phyloP scores from a whole-genome alignment of 1,139 yeast species.

The Geotrichum carabidarum region DNA sequence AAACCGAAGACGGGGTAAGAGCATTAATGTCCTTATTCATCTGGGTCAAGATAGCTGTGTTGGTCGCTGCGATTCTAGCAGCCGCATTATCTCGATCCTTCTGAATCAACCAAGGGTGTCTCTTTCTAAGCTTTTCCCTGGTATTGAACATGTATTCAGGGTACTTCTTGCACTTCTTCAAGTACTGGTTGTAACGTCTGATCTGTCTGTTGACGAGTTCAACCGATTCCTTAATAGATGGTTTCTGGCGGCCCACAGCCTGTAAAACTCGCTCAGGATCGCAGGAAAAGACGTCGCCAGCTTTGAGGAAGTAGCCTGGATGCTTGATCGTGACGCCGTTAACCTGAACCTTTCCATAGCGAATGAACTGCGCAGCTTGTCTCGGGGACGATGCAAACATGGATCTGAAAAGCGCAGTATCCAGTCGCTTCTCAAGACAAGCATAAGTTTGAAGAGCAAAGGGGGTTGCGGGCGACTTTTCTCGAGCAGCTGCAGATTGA shows the following conservation, averaged over 20 bases:
- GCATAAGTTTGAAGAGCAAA: constrained; percentile 85
- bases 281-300: constrained; percentile 86
- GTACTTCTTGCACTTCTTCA: constrained; percentile 51
- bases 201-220: constrained; percentile 68
- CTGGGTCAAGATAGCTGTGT: constrained; percentile 34
- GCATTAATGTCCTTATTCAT: constrained; percentile 34
- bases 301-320: constrained; percentile 70
- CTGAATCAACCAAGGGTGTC: constrained; percentile 42
- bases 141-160: constrained; percentile 58
- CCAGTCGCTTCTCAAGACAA: constrained; percentile 79
- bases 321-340: constrained; percentile 73
- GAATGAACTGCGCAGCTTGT: constrained; percentile 86
- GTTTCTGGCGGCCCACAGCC: constrained; percentile 83
- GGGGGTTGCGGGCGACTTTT: constrained; percentile 47
- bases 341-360: constrained; percentile 77
- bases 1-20: constrained; percentile 39
- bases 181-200: constrained; percentile 67
- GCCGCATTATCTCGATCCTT: constrained; percentile 26
- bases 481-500: constrained; percentile 26
- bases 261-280: constrained; percentile 78
- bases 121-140: constrained; percentile 40
- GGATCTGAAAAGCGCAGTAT: constrained; percentile 82
- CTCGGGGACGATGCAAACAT: constrained; percentile 91
- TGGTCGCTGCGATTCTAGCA: constrained; percentile 29
- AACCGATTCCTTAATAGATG: constrained; percentile 62